Conservation (phyloP, 805 yeast species). For the Isabelozyma pseudorhagii region DNA sequence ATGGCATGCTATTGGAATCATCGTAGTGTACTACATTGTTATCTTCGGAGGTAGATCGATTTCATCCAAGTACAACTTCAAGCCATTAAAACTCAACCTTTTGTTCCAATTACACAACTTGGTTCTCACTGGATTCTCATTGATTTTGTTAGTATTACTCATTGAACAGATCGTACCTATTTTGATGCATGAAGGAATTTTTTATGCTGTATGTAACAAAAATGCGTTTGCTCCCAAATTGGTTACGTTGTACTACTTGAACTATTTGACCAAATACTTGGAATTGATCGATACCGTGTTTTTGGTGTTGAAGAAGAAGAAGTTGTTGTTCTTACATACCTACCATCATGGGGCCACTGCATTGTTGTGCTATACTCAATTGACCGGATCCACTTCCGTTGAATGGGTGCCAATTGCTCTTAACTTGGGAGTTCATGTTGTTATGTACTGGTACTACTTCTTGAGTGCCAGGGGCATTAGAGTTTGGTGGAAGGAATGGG, state of each 20-base stretch:
- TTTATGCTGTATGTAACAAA: constrained; percentile 76
- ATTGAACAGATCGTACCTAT: constrained; percentile 86
- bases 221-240: constrained; percentile 81
- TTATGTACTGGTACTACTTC: constrained; percentile 98
- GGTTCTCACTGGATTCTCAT: constrained; percentile 65
- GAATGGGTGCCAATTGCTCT: constrained; percentile 92
- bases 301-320: constrained; percentile 87
- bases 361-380: constrained; percentile 86
- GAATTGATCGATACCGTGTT: constrained; percentile 91
- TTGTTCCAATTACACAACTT: constrained; percentile 87
- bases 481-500: constrained; percentile 99
- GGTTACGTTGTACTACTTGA: constrained; percentile 83
- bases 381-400: constrained; percentile 84
- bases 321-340: constrained; percentile 87
- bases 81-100: constrained; percentile 70
- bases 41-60: constrained; percentile 71
- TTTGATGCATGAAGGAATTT: constrained; percentile 67
- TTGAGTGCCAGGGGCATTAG: constrained; percentile 87
- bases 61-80: constrained; percentile 46
- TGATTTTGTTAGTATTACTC: constrained; percentile 61
- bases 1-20: constrained; percentile 46
- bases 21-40: constrained; percentile 38
- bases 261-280: constrained; percentile 83
- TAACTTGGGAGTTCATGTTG: constrained; percentile 89
- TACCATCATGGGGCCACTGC: constrained; percentile 99